Evolutionary conservation across 768 basidiomycete species (phyloP), one percentile per base, ranked within the genome.

Genomic region (Tylopilus vinaceipallidus): DNA sequence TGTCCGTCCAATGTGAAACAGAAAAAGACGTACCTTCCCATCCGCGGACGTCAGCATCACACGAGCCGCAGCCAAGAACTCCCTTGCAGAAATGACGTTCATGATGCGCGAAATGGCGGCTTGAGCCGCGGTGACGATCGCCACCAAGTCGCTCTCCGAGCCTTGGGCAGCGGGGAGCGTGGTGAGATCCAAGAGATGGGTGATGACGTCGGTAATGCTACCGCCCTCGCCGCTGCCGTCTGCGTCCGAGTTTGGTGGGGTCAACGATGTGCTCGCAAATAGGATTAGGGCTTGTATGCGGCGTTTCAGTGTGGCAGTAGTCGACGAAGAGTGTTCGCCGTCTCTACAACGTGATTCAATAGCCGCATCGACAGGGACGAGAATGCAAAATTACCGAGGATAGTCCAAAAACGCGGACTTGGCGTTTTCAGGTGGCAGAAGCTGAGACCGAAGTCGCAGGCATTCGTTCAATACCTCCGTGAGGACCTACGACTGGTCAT

Each of bases 231-330:
- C 45, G 11, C 7, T 17, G 19, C 11, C 23, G 0, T 38, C 8
- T 2, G 41, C 20, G n/a, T 53, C 39, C 26, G 29, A 64, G 23
- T 45, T 72, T 40, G 41, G 62, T 54, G 49, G 64, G 49, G 76
- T 75, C 46, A 85, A 58, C 17, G 79, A 78, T 42, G 73, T 68
- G 11, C 82, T 79, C 43, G 82, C 75, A 58, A 91, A 88, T 4
- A 79, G 62, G 16, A 93, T 67, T 3, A 93, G 75, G 3, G 87
- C 76, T 47, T 86, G 80, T 20, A 86, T 80, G 53, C 87, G 80
- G 35, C 83, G 80, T 53, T 74, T 82, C 40, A 78, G 57, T 3
- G 73, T 61, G 3, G 73, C 72, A 16, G 75, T 67, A 2, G 71
- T 56, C 11, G 81, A 72, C 22, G 65, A 66, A 1, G 75, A 66